Conservation (phyloP, 768 basidiomycete species). For the Lepiota brunneoincarnata region DNA sequence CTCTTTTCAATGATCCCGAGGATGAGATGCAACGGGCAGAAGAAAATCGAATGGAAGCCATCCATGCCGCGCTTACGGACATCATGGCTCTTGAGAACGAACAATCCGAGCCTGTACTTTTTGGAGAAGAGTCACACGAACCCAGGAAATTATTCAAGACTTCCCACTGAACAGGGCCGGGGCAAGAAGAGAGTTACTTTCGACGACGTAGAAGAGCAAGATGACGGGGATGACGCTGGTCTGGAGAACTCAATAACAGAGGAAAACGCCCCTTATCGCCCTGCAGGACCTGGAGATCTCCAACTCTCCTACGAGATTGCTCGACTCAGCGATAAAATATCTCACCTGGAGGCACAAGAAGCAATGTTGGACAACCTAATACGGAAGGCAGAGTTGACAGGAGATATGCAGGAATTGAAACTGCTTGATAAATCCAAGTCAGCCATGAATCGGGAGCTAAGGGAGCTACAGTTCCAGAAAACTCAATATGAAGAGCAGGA, state of each 20-base stretch:
- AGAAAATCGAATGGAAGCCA: constrained; percentile 89
- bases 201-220: constrained; percentile 37
- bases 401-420: constrained; percentile 81
- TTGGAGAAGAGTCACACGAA: constrained; percentile 13
- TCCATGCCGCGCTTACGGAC: constrained; percentile 92
- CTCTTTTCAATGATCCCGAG: constrained; percentile 80
- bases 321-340: constrained; percentile 72
- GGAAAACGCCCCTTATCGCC: constrained; percentile 54
- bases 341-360: constrained; percentile 77
- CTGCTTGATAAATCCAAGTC: constrained; percentile 81
- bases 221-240: constrained; percentile 43
- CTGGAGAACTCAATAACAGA: constrained; percentile 27
- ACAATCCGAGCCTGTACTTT: constrained; percentile 10
- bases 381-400: constrained; percentile 93
- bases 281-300: constrained; percentile 87
- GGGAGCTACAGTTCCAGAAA: constrained; percentile 86
- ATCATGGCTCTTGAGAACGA: constrained; percentile 86
- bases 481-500: constrained; percentile 94
- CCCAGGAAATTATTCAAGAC: constrained; percentile 10
- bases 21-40: constrained; percentile 70
- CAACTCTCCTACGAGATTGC: constrained; percentile 85
- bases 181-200: constrained; percentile 24
- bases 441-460: constrained; percentile 76
- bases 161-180: constrained; percentile 13
- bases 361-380: constrained; percentile 83